Evolutionary conservation across 176 grass and related monocot genomes (phyloP).

Genomic region (Chloris gayana): DNA sequence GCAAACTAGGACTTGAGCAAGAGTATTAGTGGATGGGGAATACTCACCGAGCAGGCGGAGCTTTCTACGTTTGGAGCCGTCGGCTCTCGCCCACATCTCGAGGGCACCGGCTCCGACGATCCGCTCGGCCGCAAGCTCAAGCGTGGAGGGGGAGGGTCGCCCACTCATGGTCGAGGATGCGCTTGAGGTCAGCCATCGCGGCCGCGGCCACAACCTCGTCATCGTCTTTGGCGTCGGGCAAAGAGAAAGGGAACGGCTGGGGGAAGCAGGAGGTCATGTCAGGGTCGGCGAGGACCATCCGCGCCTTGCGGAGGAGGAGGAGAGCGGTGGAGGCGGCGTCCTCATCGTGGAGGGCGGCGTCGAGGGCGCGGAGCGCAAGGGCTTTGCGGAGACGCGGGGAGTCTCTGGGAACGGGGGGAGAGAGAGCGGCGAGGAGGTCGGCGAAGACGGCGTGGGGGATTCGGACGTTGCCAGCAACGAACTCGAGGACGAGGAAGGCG

Average conservation of each 20-base stretch:
- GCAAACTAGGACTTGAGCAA: neutral
- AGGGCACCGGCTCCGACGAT: constrained; percentile 4
- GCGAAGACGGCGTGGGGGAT: constrained; percentile 19
- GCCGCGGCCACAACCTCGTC: neutral
- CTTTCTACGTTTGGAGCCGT: constrained; percentile 15
- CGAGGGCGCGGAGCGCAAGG: constrained; percentile 38
- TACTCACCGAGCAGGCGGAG: constrained; percentile 37
- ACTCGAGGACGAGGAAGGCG: constrained; percentile 39
- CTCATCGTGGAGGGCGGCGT: neutral
- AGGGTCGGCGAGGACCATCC: constrained; percentile 33
- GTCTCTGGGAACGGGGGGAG: neutral
- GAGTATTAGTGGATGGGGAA: neutral
- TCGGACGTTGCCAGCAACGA: constrained; percentile 29
- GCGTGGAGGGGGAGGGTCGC: constrained; percentile 20
- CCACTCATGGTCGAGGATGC: constrained; percentile 47
- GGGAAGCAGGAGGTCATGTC: constrained; percentile 29
- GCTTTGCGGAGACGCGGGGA: constrained; percentile 39
- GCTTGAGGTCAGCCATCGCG: constrained; percentile 25
- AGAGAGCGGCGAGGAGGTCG: constrained; percentile 29
- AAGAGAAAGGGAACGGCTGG: neutral
- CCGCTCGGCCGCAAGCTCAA: constrained; percentile 33
- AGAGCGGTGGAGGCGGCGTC: neutral
- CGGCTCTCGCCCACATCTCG: constrained; percentile 26
- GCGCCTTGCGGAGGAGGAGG: constrained; percentile 24
- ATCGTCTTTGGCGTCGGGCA: neutral